Evolutionary conservation across 768 basidiomycete genomes (phyloP).

Genomic region (Mrakia gelida): DNA sequence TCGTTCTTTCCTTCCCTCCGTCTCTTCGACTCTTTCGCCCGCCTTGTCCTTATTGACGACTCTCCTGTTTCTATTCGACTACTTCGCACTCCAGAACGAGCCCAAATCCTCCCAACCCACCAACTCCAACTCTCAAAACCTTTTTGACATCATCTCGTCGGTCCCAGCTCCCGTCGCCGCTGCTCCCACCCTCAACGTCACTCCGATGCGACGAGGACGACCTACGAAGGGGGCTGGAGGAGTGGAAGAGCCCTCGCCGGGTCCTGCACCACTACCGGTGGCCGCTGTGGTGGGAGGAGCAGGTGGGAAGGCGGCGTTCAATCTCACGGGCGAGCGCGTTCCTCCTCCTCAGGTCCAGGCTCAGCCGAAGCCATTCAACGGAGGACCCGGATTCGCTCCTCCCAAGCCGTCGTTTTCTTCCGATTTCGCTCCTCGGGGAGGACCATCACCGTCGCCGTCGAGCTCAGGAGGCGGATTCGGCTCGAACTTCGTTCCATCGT

Average conservation of each 20-base stretch:
- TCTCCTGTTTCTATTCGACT: not conserved
- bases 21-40: not conserved
- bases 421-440: not conserved
- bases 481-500: not conserved
- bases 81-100: slow-evolving; percentile 15
- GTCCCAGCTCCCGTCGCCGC: slow-evolving; percentile 24
- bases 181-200: slow-evolving; percentile 12
- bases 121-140: not conserved
- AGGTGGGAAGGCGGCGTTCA: not conserved
- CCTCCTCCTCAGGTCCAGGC: not conserved
- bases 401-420: slow-evolving; percentile 4
- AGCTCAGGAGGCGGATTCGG: slow-evolving; percentile 4
- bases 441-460: not conserved
- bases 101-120: slow-evolving; percentile 5
- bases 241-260: not conserved
- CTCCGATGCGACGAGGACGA: slow-evolving; percentile 31
- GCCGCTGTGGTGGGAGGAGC: not conserved
- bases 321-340: not conserved
- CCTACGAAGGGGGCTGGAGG: slow-evolving; percentile 17
- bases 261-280: not conserved
- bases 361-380: not conserved
- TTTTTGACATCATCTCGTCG: slow-evolving; percentile 29
- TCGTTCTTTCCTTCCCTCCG: not conserved
- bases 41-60: not conserved
- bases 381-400: not conserved